Percentiles rank a stretch among this genome's conserved stretches.
phyloP scores from a whole-genome alignment of 2,329 filamentous ascomycete species.

The Fusarium sp. region DNA sequence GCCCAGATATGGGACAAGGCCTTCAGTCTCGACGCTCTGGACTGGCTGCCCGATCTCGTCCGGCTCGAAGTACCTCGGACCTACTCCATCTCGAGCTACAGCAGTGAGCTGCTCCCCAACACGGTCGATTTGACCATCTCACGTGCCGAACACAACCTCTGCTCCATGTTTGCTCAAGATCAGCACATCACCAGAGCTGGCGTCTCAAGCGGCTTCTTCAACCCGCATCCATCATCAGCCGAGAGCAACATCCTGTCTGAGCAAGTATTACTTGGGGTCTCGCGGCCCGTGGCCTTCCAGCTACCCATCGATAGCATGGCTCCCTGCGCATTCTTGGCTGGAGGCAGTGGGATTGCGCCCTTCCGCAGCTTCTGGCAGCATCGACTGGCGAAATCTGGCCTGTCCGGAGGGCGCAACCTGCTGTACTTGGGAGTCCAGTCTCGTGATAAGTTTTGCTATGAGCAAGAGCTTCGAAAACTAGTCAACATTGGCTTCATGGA shows the following conservation, averaged over 20 bases:
- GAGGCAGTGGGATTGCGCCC: slow-evolving; percentile 62
- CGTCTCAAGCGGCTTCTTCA: slow-evolving; percentile 64
- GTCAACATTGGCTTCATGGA: slow-evolving; percentile 60
- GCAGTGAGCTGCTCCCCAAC: slow-evolving; percentile 59
- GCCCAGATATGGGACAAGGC: slow-evolving; percentile 60
- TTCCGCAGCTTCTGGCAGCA: slow-evolving; percentile 65
- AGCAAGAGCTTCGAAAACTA: slow-evolving; percentile 29
- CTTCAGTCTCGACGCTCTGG: slow-evolving; percentile 55
- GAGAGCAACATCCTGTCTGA: slow-evolving; percentile 52
- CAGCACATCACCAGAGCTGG: slow-evolving; percentile 52
- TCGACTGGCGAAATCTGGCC: slow-evolving; percentile 47
- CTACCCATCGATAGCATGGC: slow-evolving; percentile 60
- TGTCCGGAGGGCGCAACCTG: slow-evolving; percentile 55
- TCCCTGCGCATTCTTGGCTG: slow-evolving; percentile 62
- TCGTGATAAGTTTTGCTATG: slow-evolving; percentile 54
- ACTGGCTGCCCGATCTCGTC: slow-evolving; percentile 59
- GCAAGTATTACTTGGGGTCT: slow-evolving; percentile 61
- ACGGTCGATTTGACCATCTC: slow-evolving; percentile 62
- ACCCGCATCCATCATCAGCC: slow-evolving; percentile 51
- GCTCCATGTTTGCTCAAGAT: slow-evolving; percentile 51
- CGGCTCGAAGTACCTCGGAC: slow-evolving; percentile 61
- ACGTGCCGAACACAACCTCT: slow-evolving; percentile 60
- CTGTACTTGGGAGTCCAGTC: slow-evolving; percentile 63
- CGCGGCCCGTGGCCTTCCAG: slow-evolving; percentile 61
- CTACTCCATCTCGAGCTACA: slow-evolving; percentile 62